A percentile compares a stretch with the other conserved stretches of the same genome.
phyloP scores from a whole-genome alignment of 345 rosid species.

The Brassica rapa region DNA sequence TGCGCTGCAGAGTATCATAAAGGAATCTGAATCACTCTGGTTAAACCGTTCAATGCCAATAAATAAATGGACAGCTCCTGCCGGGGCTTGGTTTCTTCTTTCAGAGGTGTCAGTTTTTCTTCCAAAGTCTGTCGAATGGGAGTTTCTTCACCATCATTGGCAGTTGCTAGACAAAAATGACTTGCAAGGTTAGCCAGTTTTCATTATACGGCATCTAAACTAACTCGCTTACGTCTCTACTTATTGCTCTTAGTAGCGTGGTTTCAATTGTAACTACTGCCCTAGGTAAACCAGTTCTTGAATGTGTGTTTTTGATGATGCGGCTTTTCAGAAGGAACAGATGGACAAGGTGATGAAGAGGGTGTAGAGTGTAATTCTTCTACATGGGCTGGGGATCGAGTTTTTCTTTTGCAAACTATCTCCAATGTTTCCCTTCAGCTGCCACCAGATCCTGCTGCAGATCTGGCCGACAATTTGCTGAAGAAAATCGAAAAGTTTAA shows the following conservation, averaged over 20 bases:
- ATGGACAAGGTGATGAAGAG: slow-evolving; percentile 44
- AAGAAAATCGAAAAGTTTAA: slow-evolving; percentile 74
- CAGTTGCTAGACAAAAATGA: slow-evolving; percentile 73
- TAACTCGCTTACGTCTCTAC: slow-evolving; percentile 10
- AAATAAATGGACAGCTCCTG: slow-evolving; percentile 88
- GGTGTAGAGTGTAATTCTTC: slow-evolving; percentile 52
- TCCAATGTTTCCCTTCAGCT: slow-evolving; percentile 85
- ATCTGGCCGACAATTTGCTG: slow-evolving; percentile 81
- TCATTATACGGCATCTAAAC: neutral
- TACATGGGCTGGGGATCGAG: slow-evolving; percentile 91
- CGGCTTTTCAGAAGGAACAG: slow-evolving; percentile 33
- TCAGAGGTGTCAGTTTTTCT: slow-evolving; percentile 79
- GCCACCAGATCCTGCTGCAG: slow-evolving; percentile 84
- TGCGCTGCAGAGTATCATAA: slow-evolving; percentile 78
- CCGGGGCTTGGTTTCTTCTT: slow-evolving; percentile 97
- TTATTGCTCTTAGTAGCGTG: slow-evolving; percentile 15
- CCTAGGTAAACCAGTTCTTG: slow-evolving; percentile 5
- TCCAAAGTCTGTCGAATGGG: slow-evolving; percentile 81
- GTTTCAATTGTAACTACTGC: slow-evolving; percentile 1
- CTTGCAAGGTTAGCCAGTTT: slow-evolving; percentile 39
- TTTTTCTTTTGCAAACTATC: slow-evolving; percentile 86
- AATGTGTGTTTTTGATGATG: slow-evolving; percentile 5
- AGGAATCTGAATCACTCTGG: slow-evolving; percentile 82
- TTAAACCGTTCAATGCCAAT: slow-evolving; percentile 66
- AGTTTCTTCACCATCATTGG: slow-evolving; percentile 93